phyloP scores from a whole-genome alignment of 208 protist genomes.

The Leishmania amazonensis region DNA sequence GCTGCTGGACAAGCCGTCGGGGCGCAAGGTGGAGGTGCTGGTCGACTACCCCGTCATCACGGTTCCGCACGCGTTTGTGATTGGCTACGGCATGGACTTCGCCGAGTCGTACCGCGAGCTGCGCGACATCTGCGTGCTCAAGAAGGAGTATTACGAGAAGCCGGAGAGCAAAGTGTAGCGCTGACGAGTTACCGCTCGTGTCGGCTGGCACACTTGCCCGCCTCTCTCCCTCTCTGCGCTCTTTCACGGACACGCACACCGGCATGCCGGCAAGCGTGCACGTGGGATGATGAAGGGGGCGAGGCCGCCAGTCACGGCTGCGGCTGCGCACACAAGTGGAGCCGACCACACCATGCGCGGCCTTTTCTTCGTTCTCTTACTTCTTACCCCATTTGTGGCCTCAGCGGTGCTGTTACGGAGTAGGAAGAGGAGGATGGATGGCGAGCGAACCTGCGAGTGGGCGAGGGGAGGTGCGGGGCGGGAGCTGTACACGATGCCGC shows the following conservation, averaged over 20 bases:
- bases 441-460: neutral
- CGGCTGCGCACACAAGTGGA: neutral
- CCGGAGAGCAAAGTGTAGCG: slow-evolving; percentile 33
- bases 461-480: neutral
- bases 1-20: slow-evolving; percentile 82
- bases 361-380: neutral
- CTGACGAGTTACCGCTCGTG: neutral
- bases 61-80: slow-evolving; percentile 77
- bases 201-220: neutral
- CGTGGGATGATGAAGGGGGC: neutral
- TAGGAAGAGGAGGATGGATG: neutral
- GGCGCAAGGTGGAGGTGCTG: slow-evolving; percentile 48
- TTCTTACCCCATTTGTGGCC: neutral
- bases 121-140: slow-evolving; percentile 75
- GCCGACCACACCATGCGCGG: neutral
- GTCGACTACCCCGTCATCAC: slow-evolving; percentile 76
- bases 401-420: neutral
- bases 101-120: slow-evolving; percentile 82
- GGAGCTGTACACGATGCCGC: neutral
- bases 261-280: neutral
- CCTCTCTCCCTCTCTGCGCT: neutral
- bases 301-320: neutral
- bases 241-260: neutral
- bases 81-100: slow-evolving; percentile 94
- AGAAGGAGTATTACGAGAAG: slow-evolving; percentile 63